Base-by-base conservation (phyloP, 2,329 filamentous ascomycete species). In the Xylariaceae sp. region DNA sequence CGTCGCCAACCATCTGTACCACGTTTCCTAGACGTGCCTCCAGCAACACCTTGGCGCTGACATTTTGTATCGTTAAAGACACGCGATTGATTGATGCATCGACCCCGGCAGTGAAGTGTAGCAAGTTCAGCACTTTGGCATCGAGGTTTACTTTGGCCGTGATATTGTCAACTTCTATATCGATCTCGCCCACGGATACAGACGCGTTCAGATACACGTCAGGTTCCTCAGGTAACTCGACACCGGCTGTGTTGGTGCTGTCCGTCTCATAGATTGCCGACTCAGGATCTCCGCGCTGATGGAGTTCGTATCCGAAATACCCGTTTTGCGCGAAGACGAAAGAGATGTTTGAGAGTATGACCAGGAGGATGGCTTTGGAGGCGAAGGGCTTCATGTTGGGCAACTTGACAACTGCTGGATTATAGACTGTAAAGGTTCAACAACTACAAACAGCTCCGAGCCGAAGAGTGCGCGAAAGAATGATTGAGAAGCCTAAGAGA, bases 181-280 rank as follows among this genome's bases (percentile, higher is more conserved):
- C 68, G 63, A 83, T 82, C 57, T 77, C 72, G 50, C 76, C 74
- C 6, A 83, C 76, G 42, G 68, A 70, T 0, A 82, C 73, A 1
- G 70, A 74, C 7, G 79, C 79, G 54, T 82, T 82, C 42, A 83
- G 72, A 52, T 75, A 79, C 16, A 82, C 78, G 53, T 83, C 79
- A 3, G 79, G 79, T 37, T 72, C 67, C 1, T 69, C 64, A 19
- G 67, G 60, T 1, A 72, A 67, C 1, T 67, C 68, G 17, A 71
- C 70, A 37, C 71, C 72, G 2, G 65, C 60, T 1, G 76, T 80
- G 53, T 70, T 68, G 35, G 66, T 72, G n/a, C n/a, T n/a, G n/a
- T n/a, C n/a, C 0, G 78, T 82, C 53, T 77, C 75, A 62, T 80
- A 81, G 36, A 72, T 60, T 12, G 70, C 68, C 2, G 75, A 72